phyloP scores from a whole-genome alignment of 23 red algal genomes.

The Gracilariopsis chorda region DNA sequence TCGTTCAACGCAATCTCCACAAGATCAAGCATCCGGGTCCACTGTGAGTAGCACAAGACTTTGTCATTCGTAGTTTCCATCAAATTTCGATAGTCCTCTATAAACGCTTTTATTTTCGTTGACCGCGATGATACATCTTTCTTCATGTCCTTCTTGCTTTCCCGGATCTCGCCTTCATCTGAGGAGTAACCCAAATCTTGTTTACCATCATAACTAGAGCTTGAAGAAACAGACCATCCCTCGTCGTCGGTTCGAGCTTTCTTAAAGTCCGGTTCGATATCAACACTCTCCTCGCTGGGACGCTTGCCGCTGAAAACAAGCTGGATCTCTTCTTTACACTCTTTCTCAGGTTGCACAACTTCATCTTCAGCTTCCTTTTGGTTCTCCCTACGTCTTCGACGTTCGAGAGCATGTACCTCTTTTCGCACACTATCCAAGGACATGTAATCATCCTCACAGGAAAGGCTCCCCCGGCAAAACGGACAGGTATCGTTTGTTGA shows the following conservation, averaged over 20 bases:
- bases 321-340: not conserved
- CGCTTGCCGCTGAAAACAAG: not conserved
- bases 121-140: not conserved
- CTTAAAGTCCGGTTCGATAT: not conserved
- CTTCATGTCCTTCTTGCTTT: not conserved
- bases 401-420: slow-evolving; percentile 17
- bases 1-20: slow-evolving; percentile 44
- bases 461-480: not conserved
- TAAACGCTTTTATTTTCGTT: slow-evolving; percentile 34
- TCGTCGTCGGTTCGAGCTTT: not conserved
- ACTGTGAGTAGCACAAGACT: slow-evolving; percentile 87
- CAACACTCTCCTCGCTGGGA: not conserved
- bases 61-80: slow-evolving; percentile 17
- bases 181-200: not conserved
- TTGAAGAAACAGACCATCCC: too few species aligned
- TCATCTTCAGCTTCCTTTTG: not conserved
- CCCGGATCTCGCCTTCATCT: not conserved
- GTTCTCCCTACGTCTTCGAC: not conserved
- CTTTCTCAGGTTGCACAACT: not conserved
- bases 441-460: not conserved
- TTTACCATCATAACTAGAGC: not conserved
- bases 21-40: slow-evolving; percentile 82
- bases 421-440: not conserved
- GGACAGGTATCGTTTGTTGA: slow-evolving; percentile 17
- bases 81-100: not conserved